Conservation (phyloP, 768 basidiomycete species). For the Suillus bovinus region DNA sequence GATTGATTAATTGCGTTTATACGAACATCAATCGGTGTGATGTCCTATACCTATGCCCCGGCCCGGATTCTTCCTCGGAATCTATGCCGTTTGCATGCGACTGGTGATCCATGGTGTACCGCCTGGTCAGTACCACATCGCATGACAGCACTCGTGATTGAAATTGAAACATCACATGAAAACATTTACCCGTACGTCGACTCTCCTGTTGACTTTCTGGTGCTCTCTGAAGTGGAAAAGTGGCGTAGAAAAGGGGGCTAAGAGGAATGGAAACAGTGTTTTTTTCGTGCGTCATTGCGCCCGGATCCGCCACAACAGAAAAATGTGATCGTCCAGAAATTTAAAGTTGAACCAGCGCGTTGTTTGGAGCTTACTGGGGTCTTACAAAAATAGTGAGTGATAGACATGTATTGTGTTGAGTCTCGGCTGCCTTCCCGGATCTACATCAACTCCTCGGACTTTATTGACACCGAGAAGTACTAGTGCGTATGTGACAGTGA, state of each 20-base stretch:
- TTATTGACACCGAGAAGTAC: neutral
- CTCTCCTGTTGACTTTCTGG: neutral
- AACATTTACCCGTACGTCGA: neutral
- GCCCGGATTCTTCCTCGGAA: neutral
- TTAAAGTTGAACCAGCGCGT: neutral
- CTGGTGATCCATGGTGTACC: neutral
- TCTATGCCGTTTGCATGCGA: neutral
- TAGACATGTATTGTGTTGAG: neutral
- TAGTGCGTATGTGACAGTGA: neutral
- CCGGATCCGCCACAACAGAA: neutral
- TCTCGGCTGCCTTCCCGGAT: conserved; percentile 1
- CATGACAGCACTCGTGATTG: neutral
- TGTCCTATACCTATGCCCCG: neutral
- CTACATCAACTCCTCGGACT: conserved; percentile 3
- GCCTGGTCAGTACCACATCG: neutral
- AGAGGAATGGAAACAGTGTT: neutral
- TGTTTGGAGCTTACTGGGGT: neutral
- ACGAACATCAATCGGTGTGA: neutral
- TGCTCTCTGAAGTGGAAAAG: neutral
- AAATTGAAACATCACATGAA: neutral
- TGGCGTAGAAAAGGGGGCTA: neutral
- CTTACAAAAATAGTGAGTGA: neutral
- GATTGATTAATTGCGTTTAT: too few relatives aligned
- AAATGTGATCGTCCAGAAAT: neutral
- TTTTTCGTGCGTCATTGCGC: neutral